phyloP scores from a whole-genome alignment of 768 basidiomycete species.

The Lenzites betulinus region DNA sequence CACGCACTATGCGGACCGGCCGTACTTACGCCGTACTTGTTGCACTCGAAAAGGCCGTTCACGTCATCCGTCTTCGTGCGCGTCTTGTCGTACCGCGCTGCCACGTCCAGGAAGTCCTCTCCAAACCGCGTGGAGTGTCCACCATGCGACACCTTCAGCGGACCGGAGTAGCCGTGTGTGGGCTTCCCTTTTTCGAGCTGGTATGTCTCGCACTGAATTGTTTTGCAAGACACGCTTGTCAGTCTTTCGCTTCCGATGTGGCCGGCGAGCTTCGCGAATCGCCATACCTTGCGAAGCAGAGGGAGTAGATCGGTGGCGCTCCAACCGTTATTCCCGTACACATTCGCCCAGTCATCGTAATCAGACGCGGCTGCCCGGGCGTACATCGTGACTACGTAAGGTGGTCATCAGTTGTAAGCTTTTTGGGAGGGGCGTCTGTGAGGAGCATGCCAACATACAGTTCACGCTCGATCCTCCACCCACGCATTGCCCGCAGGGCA shows the following conservation, averaged over 20 bases:
- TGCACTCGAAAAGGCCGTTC: conserved; percentile 28
- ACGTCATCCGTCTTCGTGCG: conserved; percentile 24
- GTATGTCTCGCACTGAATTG: conserved; percentile 41
- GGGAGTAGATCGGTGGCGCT: conserved; percentile 60
- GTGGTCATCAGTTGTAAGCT: neutral
- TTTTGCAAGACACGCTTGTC: neutral
- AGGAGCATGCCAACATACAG: conserved; percentile 37
- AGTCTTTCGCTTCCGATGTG: conserved; percentile 24
- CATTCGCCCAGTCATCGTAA: conserved; percentile 62
- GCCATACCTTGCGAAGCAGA: conserved; percentile 53
- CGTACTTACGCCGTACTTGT: conserved; percentile 30
- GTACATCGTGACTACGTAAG: conserved; percentile 46
- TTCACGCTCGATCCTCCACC: conserved; percentile 69
- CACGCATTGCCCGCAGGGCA: conserved; percentile 50
- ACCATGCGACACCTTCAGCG: conserved; percentile 40
- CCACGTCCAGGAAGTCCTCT: conserved; percentile 32
- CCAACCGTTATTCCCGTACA: conserved; percentile 61
- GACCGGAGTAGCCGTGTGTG: conserved; percentile 50
- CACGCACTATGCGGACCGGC: no score
- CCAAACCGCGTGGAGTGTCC: conserved; percentile 27
- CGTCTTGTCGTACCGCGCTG: conserved; percentile 24
- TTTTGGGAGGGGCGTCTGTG: neutral
- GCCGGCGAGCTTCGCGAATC: neutral
- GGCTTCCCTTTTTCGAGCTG: conserved; percentile 30
- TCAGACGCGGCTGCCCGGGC: conserved; percentile 63